Evolutionary conservation across 2,329 filamentous ascomycete species (phyloP), one percentile per base, ranked within the genome.

Genomic region (Pseudogymnoascus sp.): DNA sequence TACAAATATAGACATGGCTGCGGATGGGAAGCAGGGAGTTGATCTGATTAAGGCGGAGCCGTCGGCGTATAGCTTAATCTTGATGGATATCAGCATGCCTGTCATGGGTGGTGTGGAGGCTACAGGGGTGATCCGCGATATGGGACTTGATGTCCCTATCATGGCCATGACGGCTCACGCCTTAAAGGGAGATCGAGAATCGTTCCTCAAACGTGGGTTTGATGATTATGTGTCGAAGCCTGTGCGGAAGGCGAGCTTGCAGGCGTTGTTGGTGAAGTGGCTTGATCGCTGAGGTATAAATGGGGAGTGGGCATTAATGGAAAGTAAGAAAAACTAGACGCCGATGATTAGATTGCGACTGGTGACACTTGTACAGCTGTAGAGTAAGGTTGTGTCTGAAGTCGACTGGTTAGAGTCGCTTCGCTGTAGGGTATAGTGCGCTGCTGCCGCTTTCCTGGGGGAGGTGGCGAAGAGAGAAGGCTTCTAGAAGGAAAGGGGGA

Each of bases 31-130:
- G 2, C 74, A 80, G 63, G 78, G 77, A 0, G 75, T 79, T 8
- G 71, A 70, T 3, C 70, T 77, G 66, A 69, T 81, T 2, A 74
- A 74, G 6, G 72, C 74, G 61, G 76, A 75, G 41, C 75, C 76
- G 0, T 66, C 76, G 1, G 73, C 74, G 0, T 81, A 79, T 38
- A 75, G 78, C 64, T 70, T 82, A 7, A 76, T 84, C 5, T 71
- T 85, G 4, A 84, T 85, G 82, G 83, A 85, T 68, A 78, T 83
- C 66, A 80, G 80, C 65, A 84, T 84, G 82, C 83, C 83, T 3
- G 73, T 84, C 13, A 80, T 84, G 77, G 80, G 84, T 64, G 83
- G 83, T 2, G 71, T 80, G 60, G 76, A 79, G 5, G 82, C 81
- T 27, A 78, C 82, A 0, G 72, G 69, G 38, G 73, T 74, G 58